Evolutionary conservation across 441 rosid species (phyloP), one percentile per base, ranked within the genome.

Genomic region (Gossypium davidsonii): DNA sequence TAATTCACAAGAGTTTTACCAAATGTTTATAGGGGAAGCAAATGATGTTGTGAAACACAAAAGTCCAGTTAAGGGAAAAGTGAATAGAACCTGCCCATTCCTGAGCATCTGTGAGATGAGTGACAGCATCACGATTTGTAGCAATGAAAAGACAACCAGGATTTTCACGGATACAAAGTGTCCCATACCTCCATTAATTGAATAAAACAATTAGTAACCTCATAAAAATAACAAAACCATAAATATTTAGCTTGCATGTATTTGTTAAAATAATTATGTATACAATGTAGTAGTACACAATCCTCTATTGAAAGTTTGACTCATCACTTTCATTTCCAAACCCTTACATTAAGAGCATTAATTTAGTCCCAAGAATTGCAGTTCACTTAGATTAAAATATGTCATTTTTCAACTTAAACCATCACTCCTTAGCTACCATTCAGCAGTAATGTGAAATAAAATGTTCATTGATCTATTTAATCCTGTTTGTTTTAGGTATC

Each of bases 91-190:
- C 94, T 84, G 94, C 94, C 94, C 94, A 88, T 82, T 90, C 92
- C 79, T 90, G 94, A 74, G 94, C 94, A 85, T 90, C 94, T 0
- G 92, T 90, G 58, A 90, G 91, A 79, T 90, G 94, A 0, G 94
- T 90, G 75, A 90, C 92, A 6, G 94, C 92, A 79, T 90, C 94
- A 8, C 94, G 83, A 73, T 90, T 90, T 55, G 94, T 90, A 28
- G 94, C 94, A 52, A 90, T 83, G 84, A 90, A 86, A 57, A 88
- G 90, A 79, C 94, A 90, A 0, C 90, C 92, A 0, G 92, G 92
- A 73, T 90, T 90, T 79, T 90, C 92, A 3, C 94, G 90, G 52
- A 90, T 81, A 70, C 95, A 86, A 46, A 90, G 89, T 60, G 92
- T 90, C 72, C 89, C 95, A 65, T 88, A 90, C 90, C 92, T 90